Conservation (phyloP, 1,139 yeast species). For the Hyphopichia buzzinii region DNA sequence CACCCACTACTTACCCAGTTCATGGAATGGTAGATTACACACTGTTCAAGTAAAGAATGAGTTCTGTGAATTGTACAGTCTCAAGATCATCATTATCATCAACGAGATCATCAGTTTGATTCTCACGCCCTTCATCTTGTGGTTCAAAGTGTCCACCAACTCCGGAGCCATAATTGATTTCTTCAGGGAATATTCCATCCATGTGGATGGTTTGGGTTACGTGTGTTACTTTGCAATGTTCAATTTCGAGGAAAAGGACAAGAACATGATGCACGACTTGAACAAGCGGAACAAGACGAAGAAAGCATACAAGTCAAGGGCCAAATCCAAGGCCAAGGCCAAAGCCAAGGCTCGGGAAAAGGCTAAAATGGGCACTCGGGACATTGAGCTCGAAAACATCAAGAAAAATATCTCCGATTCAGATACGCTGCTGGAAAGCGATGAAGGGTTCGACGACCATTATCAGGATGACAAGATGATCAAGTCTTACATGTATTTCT, state of each 20-base stretch:
- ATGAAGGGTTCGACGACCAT: conserved; percentile 26
- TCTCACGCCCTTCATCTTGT: conserved; percentile 81
- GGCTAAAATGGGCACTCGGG: conserved; percentile 5
- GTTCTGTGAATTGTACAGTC: conserved; percentile 73
- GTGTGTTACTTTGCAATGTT: conserved; percentile 95
- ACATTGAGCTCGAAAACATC: conserved; percentile 11
- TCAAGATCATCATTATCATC: conserved; percentile 68
- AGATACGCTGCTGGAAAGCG: conserved; percentile 11
- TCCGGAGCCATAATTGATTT: conserved; percentile 82
- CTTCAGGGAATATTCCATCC: conserved; percentile 82
- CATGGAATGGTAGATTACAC: conserved; percentile 84
- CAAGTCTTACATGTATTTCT: conserved; percentile 81
- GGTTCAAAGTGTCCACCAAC: conserved; percentile 74
- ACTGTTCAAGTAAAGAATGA: conserved; percentile 80
- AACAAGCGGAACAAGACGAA: conserved; percentile 25
- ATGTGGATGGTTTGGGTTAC: conserved; percentile 92
- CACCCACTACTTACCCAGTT: conserved; percentile 85
- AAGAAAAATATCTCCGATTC: conserved; percentile 5
- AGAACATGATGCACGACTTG: conserved; percentile 44
- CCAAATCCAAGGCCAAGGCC: conserved; percentile 4
- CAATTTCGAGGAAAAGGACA: conserved; percentile 63
- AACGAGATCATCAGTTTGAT: conserved; percentile 80
- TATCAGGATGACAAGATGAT: conserved; percentile 85
- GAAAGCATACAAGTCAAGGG: conserved; percentile 5
- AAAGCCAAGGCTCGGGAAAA: conserved; percentile 2